phyloP scores from a whole-genome alignment of 2,329 filamentous ascomycete species.

The Botrytis fragariae region DNA sequence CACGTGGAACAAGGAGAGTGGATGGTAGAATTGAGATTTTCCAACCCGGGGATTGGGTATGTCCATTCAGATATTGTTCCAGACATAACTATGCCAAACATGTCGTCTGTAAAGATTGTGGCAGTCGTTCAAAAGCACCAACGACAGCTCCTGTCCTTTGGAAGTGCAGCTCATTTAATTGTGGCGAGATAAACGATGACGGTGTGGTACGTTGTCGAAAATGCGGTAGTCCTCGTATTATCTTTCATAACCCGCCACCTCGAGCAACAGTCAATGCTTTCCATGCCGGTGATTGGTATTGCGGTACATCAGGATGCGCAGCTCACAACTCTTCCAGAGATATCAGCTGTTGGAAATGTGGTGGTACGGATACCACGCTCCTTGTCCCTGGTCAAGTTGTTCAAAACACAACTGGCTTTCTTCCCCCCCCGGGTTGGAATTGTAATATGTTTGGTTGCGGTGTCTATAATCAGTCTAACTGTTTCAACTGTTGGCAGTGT shows the following conservation, averaged over 20 bases:
- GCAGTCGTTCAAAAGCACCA: not conserved
- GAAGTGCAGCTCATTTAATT: not conserved
- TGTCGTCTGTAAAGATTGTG: not conserved
- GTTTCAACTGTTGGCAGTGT: not conserved
- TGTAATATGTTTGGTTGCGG: not conserved
- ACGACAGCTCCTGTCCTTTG: accelerated
- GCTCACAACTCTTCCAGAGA: not conserved
- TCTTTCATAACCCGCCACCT: not conserved
- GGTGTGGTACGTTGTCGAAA: not conserved
- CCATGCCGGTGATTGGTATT: not conserved
- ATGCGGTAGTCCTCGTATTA: not conserved
- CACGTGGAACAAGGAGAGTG: not conserved
- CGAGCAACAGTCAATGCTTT: not conserved
- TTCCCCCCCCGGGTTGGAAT: not conserved
- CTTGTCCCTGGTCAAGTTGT: not conserved
- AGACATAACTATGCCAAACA: not conserved
- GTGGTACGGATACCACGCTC: not conserved
- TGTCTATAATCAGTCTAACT: not conserved
- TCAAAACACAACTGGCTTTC: not conserved
- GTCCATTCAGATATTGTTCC: not conserved
- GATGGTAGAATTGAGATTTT: not conserved
- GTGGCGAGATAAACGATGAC: not conserved
- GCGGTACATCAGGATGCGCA: not conserved
- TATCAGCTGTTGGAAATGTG: not conserved
- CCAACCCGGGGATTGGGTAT: not conserved